Base-by-base conservation (phyloP, 805 yeast species). In the Hanseniaspora valbyensis region DNA sequence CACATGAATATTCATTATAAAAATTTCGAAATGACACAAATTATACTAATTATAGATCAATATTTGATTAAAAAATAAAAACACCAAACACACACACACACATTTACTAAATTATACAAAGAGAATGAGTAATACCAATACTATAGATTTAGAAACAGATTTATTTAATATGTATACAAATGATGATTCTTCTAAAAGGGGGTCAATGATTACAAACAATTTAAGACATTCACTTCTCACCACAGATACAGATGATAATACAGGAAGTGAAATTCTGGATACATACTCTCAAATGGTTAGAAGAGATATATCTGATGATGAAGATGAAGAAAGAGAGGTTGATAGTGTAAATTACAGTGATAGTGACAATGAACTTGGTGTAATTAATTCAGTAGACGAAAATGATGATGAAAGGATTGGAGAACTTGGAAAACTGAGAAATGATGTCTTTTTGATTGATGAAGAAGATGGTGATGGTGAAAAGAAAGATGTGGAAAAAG, bases 281-380 rank as follows among this genome's bases (percentile, higher is more conserved):
- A 52, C 22, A 58, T 54, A 22, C 58, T 56, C 28, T 16, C 21
- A 24, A 13, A 24, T 44, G 33, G 33, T 44, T 7, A 16, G 21
- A 34, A 22, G 22, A 36, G 49, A 30, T 18, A 33, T 25, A 4
- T 38, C 46, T 14, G 49, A 49, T 32, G 43, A 34, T 6, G 52
- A 44, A 1, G 33, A 7, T 12, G 29, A 25, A 16, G 37, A n/a
- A n/a, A n/a, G n/a, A n/a, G n/a, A n/a, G n/a, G n/a, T n/a, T n/a
- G n/a, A n/a, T n/a, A n/a, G 29, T 33, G 44, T 34, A 10, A 43
- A 48, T 10, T 30, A 37, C n/a, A 55, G 52, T 32, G 53, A 54
- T 9, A 53, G 12, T 28, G 12, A 8, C 18, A 33, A 33, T 8
- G 13, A 14, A 33, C 7, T n/a, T 16, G 8, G 7, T 13, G 19